Base-by-base conservation (phyloP, 129 eudicot genomes). In the Chrysanthemum seticuspe region DNA sequence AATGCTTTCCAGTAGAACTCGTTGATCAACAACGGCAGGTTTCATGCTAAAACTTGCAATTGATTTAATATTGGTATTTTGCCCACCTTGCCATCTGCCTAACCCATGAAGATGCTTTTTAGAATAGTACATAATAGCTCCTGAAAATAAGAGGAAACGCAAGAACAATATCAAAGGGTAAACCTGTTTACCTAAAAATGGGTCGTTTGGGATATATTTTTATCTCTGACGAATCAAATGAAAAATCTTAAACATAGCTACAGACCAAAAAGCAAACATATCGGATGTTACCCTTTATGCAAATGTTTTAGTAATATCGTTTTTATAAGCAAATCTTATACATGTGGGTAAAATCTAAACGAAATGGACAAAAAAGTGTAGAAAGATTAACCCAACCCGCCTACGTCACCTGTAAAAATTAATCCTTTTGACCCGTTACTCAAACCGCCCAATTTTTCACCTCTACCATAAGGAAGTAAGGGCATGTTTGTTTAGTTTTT, bases 31-130 rank as follows among this genome's bases (percentile, higher is more conserved):
- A 50, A 59, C 76, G 49, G 83, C 91, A 13, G 96, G 98, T 48
- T 78, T 88, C 96, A 87, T 78, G 87, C 97, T 94, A 71, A 87
- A 83, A 78, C 98, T 94, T 48, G 98, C 82, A 23, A 94, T 89
- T n/a, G 89, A 80, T 83, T 85, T 86, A 14, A 87, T 31, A 67
- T 78, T 83, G 29, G 85, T 79, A 60, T 60, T 73, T 56, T 89
- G 86, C 6, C 72, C 91, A 4, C 88, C 78, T 74, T 90, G 87
- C 97, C 97, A 90, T 68, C 98, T 70, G 75, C 96, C 94, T 80
- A 90, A 57, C 13, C 98, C 98, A 6, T 92, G 96, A 70, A 94
- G 91, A 78, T 87, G 79, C 67, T 90, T 94, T 70, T 78, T 79
- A 55, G 82, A 73, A 67, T 90, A 90, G 74, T 87, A 83, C 87